Evolutionary conservation across 371 early-diverging fungal genomes (phyloP).

Genomic region (Mucor sp.): DNA sequence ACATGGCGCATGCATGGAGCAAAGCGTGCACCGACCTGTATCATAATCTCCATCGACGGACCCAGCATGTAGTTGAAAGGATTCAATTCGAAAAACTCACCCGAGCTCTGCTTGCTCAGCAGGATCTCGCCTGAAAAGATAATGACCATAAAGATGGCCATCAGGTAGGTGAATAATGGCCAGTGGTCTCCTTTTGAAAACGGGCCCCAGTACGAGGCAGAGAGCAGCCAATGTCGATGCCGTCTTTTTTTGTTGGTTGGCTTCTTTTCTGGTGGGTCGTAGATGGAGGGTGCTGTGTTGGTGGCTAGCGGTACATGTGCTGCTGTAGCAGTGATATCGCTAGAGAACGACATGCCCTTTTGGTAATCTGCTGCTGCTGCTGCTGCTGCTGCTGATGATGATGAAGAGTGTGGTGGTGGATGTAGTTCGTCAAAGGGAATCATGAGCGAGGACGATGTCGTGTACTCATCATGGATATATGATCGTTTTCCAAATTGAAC

Average conservation of each 20-base stretch:
- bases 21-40: slow-evolving; percentile 56
- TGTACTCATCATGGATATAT: slow-evolving; percentile 3
- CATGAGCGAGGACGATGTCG: slow-evolving; percentile 2
- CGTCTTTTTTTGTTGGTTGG: background rate
- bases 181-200: slow-evolving; percentile 13
- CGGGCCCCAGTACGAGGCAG: slow-evolving; percentile 2
- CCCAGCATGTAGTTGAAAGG: slow-evolving; percentile 64
- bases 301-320: too few relatives aligned
- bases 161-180: slow-evolving; percentile 23
- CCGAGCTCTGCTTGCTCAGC: slow-evolving; percentile 19
- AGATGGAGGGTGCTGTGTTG: too few relatives aligned
- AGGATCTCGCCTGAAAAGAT: slow-evolving; percentile 26
- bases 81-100: slow-evolving; percentile 37
- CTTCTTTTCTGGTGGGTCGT: background rate
- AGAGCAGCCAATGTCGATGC: slow-evolving; percentile 3
- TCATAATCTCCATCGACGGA: slow-evolving; percentile 48
- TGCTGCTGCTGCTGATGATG: too few relatives aligned
- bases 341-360: background rate
- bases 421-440: slow-evolving; percentile 5
- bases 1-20: slow-evolving; percentile 58
- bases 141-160: slow-evolving; percentile 1
- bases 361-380: background rate
- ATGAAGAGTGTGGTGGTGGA: background rate
- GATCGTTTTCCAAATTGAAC: slow-evolving; percentile 20
- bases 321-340: background rate